Conservation (phyloP, 2,329 filamentous ascomycete genomes). For the Fusarium tjaetaba region DNA sequence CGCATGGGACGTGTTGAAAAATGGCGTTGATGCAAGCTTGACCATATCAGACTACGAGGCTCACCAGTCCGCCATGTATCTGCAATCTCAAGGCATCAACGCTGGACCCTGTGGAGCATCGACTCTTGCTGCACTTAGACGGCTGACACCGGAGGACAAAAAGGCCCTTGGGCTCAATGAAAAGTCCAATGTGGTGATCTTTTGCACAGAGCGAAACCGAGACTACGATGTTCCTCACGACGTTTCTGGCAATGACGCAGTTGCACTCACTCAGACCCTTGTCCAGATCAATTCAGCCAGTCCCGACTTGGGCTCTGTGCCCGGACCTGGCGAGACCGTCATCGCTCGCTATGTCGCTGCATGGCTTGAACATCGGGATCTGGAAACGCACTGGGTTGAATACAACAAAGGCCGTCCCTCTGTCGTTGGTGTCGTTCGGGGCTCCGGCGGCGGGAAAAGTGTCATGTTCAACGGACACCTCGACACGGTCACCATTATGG, state of each 20-base stretch:
- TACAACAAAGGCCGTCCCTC: slow-evolving; percentile 58
- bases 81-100: slow-evolving; percentile 58
- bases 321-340: slow-evolving; percentile 57
- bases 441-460: slow-evolving; percentile 57
- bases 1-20: slow-evolving; percentile 69
- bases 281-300: slow-evolving; percentile 62
- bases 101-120: slow-evolving; percentile 73
- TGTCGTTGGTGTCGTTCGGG: slow-evolving; percentile 58
- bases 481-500: slow-evolving; percentile 60
- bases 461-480: slow-evolving; percentile 65
- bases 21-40: slow-evolving; percentile 68
- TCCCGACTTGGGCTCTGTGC: slow-evolving; percentile 52
- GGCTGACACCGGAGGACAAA: slow-evolving; percentile 52
- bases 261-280: slow-evolving; percentile 55
- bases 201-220: slow-evolving; percentile 69
- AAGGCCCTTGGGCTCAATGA: slow-evolving; percentile 50
- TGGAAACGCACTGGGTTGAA: slow-evolving; percentile 62
- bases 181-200: slow-evolving; percentile 69
- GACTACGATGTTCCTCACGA: slow-evolving; percentile 59
- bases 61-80: slow-evolving; percentile 65
- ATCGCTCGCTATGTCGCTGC: slow-evolving; percentile 58
- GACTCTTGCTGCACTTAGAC: slow-evolving; percentile 64
- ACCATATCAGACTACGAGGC: slow-evolving; percentile 70
- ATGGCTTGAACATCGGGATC: slow-evolving; percentile 62
- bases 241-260: slow-evolving; percentile 54